phyloP scores from a whole-genome alignment of 495 filamentous ascomycete species.

The Podospora pseudocomata region DNA sequence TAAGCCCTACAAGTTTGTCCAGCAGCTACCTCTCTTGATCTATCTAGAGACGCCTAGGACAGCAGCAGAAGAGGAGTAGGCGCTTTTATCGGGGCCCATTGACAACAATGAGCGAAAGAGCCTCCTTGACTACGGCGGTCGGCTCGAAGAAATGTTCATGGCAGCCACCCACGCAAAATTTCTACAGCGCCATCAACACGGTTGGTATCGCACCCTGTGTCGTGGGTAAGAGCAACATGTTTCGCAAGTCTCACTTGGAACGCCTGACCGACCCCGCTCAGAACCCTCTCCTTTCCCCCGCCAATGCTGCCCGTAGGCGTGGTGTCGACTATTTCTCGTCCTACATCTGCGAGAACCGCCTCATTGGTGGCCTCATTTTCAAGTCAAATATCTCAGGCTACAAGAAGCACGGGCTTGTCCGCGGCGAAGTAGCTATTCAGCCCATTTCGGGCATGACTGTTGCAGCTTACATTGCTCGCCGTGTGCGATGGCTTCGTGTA shows the following conservation, averaged over 20 bases:
- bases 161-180: conserved; percentile 95
- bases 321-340: conserved; percentile 91
- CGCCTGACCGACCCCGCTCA: conserved; percentile 60
- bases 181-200: conserved; percentile 93
- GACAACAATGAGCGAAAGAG: conserved; percentile 8
- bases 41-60: conserved; percentile 54
- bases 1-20: conserved; percentile 85
- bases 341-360: conserved; percentile 97
- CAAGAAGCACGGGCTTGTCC: conserved; percentile 77
- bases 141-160: conserved; percentile 91
- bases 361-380: conserved; percentile 94
- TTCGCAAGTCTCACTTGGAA: conserved; percentile 85
- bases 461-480: conserved; percentile 52
- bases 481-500: no score
- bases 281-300: conserved; percentile 44
- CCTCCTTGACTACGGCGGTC: conserved; percentile 57
- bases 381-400: conserved; percentile 55
- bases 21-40: conserved; percentile 84
- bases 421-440: conserved; percentile 84
- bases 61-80: conserved; percentile 21
- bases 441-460: conserved; percentile 82
- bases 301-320: conserved; percentile 46
- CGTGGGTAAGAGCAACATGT: conserved; percentile 98
- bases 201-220: conserved; percentile 88
- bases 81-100: conserved; percentile 16